Base-by-base conservation (phyloP, 345 rosid genomes). In the Populus pruinosa region DNA sequence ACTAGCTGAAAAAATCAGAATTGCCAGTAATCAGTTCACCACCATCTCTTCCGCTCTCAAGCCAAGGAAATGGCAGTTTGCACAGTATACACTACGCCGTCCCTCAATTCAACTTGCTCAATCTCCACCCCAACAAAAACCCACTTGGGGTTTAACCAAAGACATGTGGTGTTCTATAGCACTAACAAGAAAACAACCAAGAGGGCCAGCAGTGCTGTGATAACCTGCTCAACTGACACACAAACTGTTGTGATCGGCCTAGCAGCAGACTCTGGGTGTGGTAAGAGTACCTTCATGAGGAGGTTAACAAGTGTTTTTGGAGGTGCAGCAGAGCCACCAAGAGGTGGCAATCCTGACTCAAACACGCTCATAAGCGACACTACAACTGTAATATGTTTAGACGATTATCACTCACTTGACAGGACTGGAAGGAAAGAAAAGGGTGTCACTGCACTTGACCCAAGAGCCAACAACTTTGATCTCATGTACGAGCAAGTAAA, bases 401-500 rank as follows among this genome's bases (percentile, higher is more conserved):
- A 96, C 50, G 99, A 96, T 76, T 96, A 91, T 78, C 99, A 96
- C 75, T 93, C 99, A 0, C 88, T 96, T 1, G 98, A 96, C 75
- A 81, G 99, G 39, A 90, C 86, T 0, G 97, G 99, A 39, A 87
- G 99, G 81, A 96, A 96, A 68, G 94, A 88, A 83, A 90, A 96
- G 38, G 97, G 97, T 2, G 97, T 93, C 43, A 92, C 99, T 9
- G 99, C 99, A 23, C 89, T 96, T 73, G 98, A 96, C 87, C 98
- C 99, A 5, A 87, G 87, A 75, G 99, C 98, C 44, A 92, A 93
- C 59, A 47, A 96, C 83, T 96, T 96, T 69, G 98, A 96, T 81
- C 96, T 93, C 69, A 96, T 96, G 99, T 96, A 90, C 64, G 94
- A 93, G 73, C 99, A 96, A 80, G 97, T 93, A 49, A 96, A 96